phyloP scores from a whole-genome alignment of 441 rosid genomes.

The Monsonia emarginata region DNA sequence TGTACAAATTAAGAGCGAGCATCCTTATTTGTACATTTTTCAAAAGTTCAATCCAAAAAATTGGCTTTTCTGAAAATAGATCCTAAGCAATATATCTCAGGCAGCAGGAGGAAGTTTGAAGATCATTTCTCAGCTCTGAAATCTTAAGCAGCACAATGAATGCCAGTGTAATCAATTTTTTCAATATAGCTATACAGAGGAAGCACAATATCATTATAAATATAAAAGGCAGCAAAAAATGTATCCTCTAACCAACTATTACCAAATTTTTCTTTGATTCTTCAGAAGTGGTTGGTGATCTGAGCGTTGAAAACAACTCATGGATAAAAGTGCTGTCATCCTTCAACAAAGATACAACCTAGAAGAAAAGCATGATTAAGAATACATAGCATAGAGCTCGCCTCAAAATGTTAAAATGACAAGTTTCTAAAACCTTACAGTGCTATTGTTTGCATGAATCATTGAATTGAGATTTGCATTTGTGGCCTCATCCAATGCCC shows the following conservation, averaged over 20 bases:
- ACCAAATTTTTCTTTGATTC: slow-evolving; percentile 95
- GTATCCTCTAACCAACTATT: slow-evolving; percentile 16
- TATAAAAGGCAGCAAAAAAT: slow-evolving; percentile 9
- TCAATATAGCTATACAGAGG: too few species aligned
- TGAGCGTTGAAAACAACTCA: slow-evolving; percentile 80
- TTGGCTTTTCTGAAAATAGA: too few species aligned
- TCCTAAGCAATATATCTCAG: too few species aligned
- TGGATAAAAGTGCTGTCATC: slow-evolving; percentile 89
- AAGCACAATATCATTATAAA: slow-evolving; percentile 2
- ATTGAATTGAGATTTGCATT: slow-evolving; percentile 78
- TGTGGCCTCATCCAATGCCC: slow-evolving; percentile 84
- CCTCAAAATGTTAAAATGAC: background rate
- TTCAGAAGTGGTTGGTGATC: slow-evolving; percentile 51
- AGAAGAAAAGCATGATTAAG: slow-evolving; percentile 18
- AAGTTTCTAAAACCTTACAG: slow-evolving; percentile 47
- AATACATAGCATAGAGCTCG: background rate
- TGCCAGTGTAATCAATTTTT: too few species aligned
- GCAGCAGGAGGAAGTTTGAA: too few species aligned
- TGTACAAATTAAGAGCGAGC: too few species aligned
- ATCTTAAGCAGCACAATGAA: too few species aligned
- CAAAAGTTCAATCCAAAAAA: too few species aligned
- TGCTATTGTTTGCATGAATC: slow-evolving; percentile 81
- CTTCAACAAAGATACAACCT: slow-evolving; percentile 88
- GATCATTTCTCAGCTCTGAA: too few species aligned
- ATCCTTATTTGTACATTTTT: too few species aligned